Percentiles rank a stretch among this genome's conserved stretches.
Evolutionary conservation across 1,284 basidiomycete species (phyloP).

Genomic region (Ustilago bromivora): DNA sequence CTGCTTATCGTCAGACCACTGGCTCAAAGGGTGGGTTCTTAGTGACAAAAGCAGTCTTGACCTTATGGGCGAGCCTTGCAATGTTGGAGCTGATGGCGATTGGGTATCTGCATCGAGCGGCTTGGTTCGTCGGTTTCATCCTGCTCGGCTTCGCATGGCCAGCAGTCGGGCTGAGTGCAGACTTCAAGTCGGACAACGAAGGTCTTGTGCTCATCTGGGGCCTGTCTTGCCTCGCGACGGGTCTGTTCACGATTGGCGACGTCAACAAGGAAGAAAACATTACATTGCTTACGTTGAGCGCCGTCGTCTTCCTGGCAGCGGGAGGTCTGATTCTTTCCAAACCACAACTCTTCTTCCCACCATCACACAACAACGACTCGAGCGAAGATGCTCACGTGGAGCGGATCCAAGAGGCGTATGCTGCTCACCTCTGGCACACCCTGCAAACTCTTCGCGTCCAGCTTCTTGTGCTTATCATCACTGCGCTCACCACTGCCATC

Average conservation of each 20-base stretch:
- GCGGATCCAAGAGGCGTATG: slow-evolving; percentile 11
- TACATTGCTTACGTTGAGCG: slow-evolving; percentile 47
- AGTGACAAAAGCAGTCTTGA: background rate
- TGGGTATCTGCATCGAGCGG: slow-evolving; percentile 73
- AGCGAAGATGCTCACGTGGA: background rate
- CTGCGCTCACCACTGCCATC: slow-evolving; percentile 72
- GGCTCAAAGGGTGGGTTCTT: slow-evolving; percentile 6
- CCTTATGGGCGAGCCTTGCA: slow-evolving; percentile 22
- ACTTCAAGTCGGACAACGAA: slow-evolving; percentile 61
- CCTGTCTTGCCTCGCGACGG: slow-evolving; percentile 74
- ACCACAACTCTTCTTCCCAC: slow-evolving; percentile 40
- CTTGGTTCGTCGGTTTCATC: slow-evolving; percentile 80
- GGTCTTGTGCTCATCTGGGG: slow-evolving; percentile 73
- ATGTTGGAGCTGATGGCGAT: slow-evolving; percentile 78
- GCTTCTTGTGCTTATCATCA: slow-evolving; percentile 72
- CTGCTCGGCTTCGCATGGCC: slow-evolving; percentile 78
- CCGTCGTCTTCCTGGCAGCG: slow-evolving; percentile 35
- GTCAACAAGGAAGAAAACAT: slow-evolving; percentile 81
- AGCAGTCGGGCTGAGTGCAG: slow-evolving; percentile 31
- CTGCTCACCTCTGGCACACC: slow-evolving; percentile 42
- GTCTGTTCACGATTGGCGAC: slow-evolving; percentile 79
- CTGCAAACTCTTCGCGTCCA: slow-evolving; percentile 45
- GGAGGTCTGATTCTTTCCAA: slow-evolving; percentile 25
- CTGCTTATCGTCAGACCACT: slow-evolving; percentile 13
- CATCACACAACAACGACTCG: background rate